Evolutionary conservation across 257 asterid species (phyloP), one percentile per base, ranked within the genome.

Genomic region (Apocynum venetum): DNA sequence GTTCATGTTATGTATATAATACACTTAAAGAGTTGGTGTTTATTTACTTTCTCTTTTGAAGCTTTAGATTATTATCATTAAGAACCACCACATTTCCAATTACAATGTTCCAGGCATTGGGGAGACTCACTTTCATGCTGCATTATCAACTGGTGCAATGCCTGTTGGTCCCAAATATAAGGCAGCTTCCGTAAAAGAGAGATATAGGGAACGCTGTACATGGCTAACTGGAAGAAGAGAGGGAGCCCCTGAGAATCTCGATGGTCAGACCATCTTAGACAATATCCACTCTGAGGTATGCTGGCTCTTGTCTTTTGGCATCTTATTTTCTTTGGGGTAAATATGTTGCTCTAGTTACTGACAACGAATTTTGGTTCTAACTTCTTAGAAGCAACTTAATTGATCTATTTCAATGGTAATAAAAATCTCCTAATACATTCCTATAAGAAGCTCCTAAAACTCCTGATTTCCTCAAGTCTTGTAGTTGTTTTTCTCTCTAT

Each of bases 211-310:
- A 67, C 44, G 44, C 78, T 75, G 87, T 44, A 91, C 97, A 15
- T 86, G 89, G 93, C 89, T 94, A 77, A 89, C 93, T 73, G 97
- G 92, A 59, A 86, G 87, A 67, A 86, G 87, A 76, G 89, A 84
- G 71, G 77, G 88, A 72, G 82, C 71, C 52, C 82, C 20, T 70
- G 85, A 79, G 80, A 83, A 85, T 79, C 91, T 94, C 65, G 97
- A 92, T 85, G 98, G 97, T 72, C 84, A 82, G 78, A 72, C 97
- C 78, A 81, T 94, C 72, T 80, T 92, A 68, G 89, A 85, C 63
- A 88, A 87, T 19, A 81, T 94, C 65, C 85, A 85, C 65, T 84
- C 86, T 41, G 91, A 91, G 97, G 98, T 92, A 88, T 15, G 19
- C 13, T 68, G 65, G 14, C 9, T 2, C 53, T 46, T 43, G 20